phyloP scores from a whole-genome alignment of 2,329 filamentous ascomycete genomes.

The Ophiostoma ips region DNA sequence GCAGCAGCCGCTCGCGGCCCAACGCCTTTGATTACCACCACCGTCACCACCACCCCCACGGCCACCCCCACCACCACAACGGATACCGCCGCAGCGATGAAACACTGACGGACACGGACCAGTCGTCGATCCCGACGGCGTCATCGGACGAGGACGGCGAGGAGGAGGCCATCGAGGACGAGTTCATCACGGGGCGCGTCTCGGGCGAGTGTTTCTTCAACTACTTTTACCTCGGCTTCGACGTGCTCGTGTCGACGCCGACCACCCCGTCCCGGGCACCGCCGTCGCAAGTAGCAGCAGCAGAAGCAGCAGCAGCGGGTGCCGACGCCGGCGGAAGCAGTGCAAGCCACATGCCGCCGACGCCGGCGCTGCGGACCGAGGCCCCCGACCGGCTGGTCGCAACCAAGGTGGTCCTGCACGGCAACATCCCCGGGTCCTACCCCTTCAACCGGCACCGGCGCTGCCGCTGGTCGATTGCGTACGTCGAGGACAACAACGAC shows the following conservation, averaged over 20 bases:
- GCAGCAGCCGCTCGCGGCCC: constrained; percentile 35
- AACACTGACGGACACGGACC: constrained; percentile 52
- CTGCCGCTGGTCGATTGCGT: constrained; percentile 69
- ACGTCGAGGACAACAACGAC: constrained; percentile 25
- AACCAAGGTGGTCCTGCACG: constrained; percentile 85
- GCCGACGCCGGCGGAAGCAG: constrained; percentile 11
- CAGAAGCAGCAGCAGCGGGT: constrained; percentile 15
- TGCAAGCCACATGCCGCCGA: constrained; percentile 17
- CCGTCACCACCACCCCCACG: too few relatives aligned
- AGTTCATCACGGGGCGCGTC: constrained; percentile 32
- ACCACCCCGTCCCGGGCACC: constrained; percentile 49
- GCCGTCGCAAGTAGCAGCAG: constrained; percentile 29
- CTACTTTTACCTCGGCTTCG: constrained; percentile 92
- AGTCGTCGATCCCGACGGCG: constrained; percentile 57
- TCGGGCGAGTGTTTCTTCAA: constrained; percentile 84
- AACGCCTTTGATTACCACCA: constrained; percentile 24
- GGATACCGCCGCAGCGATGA: constrained; percentile 30
- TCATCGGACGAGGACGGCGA: constrained; percentile 57
- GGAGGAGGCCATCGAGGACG: constrained; percentile 43
- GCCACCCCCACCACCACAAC: not conserved
- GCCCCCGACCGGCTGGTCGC: constrained; percentile 58
- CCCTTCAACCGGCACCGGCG: constrained; percentile 91
- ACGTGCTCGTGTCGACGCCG: constrained; percentile 76
- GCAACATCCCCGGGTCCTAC: constrained; percentile 89
- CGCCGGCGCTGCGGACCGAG: constrained; percentile 25